phyloP scores from a whole-genome alignment of 2,329 filamentous ascomycete species.

The Pestalotiopsis sp. region DNA sequence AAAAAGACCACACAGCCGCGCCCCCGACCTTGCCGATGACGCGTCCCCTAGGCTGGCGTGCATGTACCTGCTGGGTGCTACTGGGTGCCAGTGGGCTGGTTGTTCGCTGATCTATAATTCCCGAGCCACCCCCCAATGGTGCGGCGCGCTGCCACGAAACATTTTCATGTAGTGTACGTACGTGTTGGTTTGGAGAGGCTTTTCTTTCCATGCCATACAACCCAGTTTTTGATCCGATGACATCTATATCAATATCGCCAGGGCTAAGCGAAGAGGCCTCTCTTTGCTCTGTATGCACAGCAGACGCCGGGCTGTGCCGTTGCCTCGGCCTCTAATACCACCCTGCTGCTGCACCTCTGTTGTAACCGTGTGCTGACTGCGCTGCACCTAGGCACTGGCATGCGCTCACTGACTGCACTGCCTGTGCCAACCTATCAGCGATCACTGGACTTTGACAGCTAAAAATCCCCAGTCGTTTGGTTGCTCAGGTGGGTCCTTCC shows the following conservation, averaged over 20 bases:
- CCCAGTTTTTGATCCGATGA: neutral
- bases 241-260: neutral
- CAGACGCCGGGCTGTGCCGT: neutral
- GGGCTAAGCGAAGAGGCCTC: neutral
- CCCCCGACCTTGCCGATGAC: constrained; percentile 10
- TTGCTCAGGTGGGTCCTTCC: neutral
- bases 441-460: neutral
- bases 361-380: neutral
- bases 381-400: neutral
- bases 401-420: neutral
- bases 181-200: too few relatives aligned
- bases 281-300: neutral
- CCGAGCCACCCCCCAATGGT: neutral
- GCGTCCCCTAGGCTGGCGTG: neutral
- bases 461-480: neutral
- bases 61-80: neutral
- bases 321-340: neutral
- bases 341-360: neutral
- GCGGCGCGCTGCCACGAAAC: neutral
- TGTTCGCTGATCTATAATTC: neutral
- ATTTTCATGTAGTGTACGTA: neutral
- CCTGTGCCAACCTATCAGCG: neutral
- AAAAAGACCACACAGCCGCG: neutral
- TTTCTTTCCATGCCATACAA: neutral
- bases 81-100: neutral